Conservation (phyloP, 805 yeast genomes). For the Alloascoidea africana region DNA sequence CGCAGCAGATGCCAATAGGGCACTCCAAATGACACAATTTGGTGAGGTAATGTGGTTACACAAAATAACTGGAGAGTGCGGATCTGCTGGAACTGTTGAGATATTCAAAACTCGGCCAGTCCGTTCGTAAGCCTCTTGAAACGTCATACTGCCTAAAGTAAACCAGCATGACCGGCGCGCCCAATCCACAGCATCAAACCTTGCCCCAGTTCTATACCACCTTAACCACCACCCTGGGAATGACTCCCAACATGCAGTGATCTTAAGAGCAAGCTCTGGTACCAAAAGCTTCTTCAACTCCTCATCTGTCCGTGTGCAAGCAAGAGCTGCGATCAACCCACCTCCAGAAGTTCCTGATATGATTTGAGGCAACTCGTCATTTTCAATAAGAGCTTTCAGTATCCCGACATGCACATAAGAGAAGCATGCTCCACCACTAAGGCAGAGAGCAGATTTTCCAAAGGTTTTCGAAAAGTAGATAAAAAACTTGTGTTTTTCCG, state of each 20-base stretch:
- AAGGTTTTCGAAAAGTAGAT: conserved; percentile 42
- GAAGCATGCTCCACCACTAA: conserved; percentile 72
- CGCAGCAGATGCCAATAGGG: conserved; percentile 63
- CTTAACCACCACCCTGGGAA: conserved; percentile 44
- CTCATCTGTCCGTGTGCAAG: conserved; percentile 53
- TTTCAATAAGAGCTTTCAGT: conserved; percentile 53
- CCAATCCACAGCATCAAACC: conserved; percentile 65
- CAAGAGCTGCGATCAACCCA: conserved; percentile 59
- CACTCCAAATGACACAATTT: conserved; percentile 69
- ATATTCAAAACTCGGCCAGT: conserved; percentile 63
- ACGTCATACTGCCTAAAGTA: conserved; percentile 59
- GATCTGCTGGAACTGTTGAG: conserved; percentile 70
- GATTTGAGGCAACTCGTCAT: conserved; percentile 49
- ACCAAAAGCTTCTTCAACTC: conserved; percentile 40
- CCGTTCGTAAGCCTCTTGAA: conserved; percentile 48
- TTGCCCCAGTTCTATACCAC: conserved; percentile 63
- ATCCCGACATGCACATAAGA: conserved; percentile 70
- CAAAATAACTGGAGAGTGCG: conserved; percentile 66
- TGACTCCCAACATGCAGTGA: conserved; percentile 58
- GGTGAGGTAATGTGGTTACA: conserved; percentile 71
- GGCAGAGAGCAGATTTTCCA: conserved; percentile 58
- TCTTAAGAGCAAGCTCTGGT: conserved; percentile 45
- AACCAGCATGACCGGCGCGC: conserved; percentile 55
- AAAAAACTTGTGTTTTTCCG: conserved; percentile 36
- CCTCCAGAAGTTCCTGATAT: conserved; percentile 76